Evolutionary conservation across 139 green algal genomes (phyloP), one percentile per base, ranked within the genome.

Genomic region (Trebouxia sp.): DNA sequence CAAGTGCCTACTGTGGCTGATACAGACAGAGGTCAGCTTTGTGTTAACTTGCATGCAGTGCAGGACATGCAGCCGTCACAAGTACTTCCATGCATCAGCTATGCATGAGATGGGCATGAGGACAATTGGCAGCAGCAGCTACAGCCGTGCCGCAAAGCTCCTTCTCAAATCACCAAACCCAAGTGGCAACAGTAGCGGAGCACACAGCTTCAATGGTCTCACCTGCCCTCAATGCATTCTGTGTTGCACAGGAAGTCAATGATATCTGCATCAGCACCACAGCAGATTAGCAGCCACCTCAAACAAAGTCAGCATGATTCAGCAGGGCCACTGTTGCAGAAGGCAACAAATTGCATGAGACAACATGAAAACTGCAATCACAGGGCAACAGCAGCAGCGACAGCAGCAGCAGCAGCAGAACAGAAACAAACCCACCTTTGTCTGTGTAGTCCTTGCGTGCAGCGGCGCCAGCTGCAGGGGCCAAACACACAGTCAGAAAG

Each of bases 221-320:
- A 77, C 67, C 67, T 77, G 67, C 67, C 67, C 22, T 77, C 67
- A 28, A 77, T 11, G n/a, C 67, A 77, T 35, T 77, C 67, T 77
- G 67, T 77, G 67, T 77, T 77, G 67, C 67, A 77, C 8, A 77
- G 67, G 67, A 77, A 77, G 67, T 77, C 67, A 39, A 77, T 6
- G 38, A 77, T 77, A 56, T 77, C 67, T 77, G 67, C 67, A 56
- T 15, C 14, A 38, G 6, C 22, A 77, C 9, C 24, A 39, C 41
- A 39, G 2, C 15, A 35, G 5, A 14, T 48, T 75, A 77, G 39
- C 38, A 30, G 45, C 14, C 4, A 10, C 26, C 35, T 48, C 5
- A n/a, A 28, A 47, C 28, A 12, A 48, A 28, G 9, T 48, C 30
- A 45, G 32, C 65, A 75, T 14, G 30, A 75, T 20, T n/a, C n/a